phyloP scores from a whole-genome alignment of 352 stramenopile species.

The Phytophthora ohioensis region DNA sequence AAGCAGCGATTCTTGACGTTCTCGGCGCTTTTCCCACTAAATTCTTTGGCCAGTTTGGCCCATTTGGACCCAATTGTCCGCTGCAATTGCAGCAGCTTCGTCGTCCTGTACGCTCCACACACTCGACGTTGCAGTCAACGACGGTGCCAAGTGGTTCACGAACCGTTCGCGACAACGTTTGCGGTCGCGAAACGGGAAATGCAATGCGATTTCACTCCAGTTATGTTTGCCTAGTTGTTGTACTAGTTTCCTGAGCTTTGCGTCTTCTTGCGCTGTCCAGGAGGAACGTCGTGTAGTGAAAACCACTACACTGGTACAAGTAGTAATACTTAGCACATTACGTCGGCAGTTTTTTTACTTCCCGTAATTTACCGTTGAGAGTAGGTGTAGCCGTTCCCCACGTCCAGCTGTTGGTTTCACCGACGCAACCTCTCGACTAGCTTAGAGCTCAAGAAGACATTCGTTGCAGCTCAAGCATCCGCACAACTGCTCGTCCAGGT shows the following conservation, averaged over 20 bases:
- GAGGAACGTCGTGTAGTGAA: conserved; percentile 24
- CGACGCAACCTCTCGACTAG: too few species aligned
- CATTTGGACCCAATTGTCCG: conserved; percentile 40
- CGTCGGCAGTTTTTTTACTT: too few species aligned
- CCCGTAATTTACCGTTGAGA: too few species aligned
- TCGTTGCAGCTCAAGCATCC: too few species aligned
- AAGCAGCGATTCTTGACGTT: conserved; percentile 69
- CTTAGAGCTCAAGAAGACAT: too few species aligned
- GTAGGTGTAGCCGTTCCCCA: too few species aligned
- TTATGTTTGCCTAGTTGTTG: conserved; percentile 32
- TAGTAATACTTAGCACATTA: too few species aligned
- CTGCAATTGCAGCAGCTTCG: conserved; percentile 47
- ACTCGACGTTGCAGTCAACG: conserved; percentile 19
- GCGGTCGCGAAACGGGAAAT: conserved; percentile 57
- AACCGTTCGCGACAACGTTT: conserved; percentile 83
- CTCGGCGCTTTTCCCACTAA: conserved; percentile 53
- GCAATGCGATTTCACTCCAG: conserved; percentile 53
- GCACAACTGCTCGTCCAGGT: too few species aligned
- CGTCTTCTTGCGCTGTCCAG: conserved; percentile 66
- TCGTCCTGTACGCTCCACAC: conserved; percentile 65
- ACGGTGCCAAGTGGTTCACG: conserved; percentile 69
- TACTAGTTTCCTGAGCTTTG: conserved; percentile 53
- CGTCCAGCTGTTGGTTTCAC: too few species aligned
- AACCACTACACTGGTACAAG: background rate
- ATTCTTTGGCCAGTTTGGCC: conserved; percentile 40